Base-by-base conservation (phyloP, 225 moss, liverwort and hornwort genomes). In the Pleurozium schreberi region DNA sequence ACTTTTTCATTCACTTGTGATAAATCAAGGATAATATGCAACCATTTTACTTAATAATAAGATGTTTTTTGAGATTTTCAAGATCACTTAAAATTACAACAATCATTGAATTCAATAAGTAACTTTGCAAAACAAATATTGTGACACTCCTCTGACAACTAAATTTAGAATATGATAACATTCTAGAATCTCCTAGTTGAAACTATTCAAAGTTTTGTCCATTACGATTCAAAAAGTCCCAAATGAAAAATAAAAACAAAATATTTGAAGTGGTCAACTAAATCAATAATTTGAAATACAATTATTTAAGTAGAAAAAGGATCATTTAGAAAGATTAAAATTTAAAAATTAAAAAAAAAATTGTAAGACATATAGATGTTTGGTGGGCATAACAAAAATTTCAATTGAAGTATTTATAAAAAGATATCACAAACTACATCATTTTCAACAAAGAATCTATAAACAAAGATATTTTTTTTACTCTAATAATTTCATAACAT, bases 321-420 rank as follows among this genome's bases (percentile, higher is more conserved):
- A n/a, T n/a, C n/a, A n/a, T n/a, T n/a, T n/a, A n/a, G n/a, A n/a
- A n/a, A n/a, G n/a, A n/a, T n/a, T n/a, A n/a, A n/a, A n/a, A n/a
- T n/a, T n/a, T n/a, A n/a, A n/a, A n/a, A n/a, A n/a, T n/a, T n/a
- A n/a, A n/a, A n/a, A 10, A 47, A 73, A 30, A 18, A 10, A 17
- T 2, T 47, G 20, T 3, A 0, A 12, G 8, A 75, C 2, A 5
- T 14, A 9, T 6, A 52, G 14, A 34, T 53, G 3, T n/a, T 78
- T 57, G 2, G 26, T 13, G 3, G 10, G 6, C 6, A 57, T 26
- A 4, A 17, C 6, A 6, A 16, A 38, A n/a, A 8, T 26, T 57
- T 0, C 8, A 26, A 57, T 57, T 10, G 17, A 53, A 55, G 36
- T 36, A 25, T 38, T 23, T 12, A 5, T 52, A 36, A 53, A 33